These are phyloP conservation scores for Scedosporium minutisporum DNA, from an alignment of 2,329 filamentous ascomycete genomes.

Conservation along the genomic window DNA sequence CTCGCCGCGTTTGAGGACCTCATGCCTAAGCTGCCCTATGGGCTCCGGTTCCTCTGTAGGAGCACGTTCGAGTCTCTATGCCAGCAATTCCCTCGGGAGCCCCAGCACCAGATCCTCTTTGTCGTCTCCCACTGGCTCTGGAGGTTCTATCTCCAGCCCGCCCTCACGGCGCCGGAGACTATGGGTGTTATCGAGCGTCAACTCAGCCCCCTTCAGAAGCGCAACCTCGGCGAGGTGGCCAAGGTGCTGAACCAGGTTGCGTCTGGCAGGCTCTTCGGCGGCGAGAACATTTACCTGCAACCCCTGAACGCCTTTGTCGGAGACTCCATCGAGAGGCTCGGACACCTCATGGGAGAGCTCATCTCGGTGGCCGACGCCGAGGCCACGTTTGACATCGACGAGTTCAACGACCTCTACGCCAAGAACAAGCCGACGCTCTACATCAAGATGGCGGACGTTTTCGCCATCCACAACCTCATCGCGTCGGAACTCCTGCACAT, in stretches of 20 bases:
- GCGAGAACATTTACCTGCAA: slow-evolving; percentile 91
- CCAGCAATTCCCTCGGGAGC: slow-evolving; percentile 69
- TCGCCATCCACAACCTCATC: slow-evolving; percentile 86
- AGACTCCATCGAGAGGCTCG: slow-evolving; percentile 73
- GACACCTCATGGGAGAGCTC: slow-evolving; percentile 64
- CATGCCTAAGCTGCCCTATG: slow-evolving; percentile 83
- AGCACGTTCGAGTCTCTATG: slow-evolving; percentile 75
- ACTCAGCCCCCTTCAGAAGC: slow-evolving; percentile 82
- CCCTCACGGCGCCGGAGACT: slow-evolving; percentile 80
- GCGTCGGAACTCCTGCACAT: slow-evolving; percentile 68
- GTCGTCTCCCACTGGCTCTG: slow-evolving; percentile 86
- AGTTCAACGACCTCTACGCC: slow-evolving; percentile 95
- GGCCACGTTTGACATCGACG: slow-evolving; percentile 91
- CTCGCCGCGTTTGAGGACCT: slow-evolving; percentile 73
- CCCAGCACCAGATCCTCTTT: slow-evolving; percentile 68
- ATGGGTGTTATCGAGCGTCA: slow-evolving; percentile 87
- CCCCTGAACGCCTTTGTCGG: slow-evolving; percentile 86
- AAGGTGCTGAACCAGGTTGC: slow-evolving; percentile 88
- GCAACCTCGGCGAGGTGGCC: slow-evolving; percentile 80
- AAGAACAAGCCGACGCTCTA: slow-evolving; percentile 97
- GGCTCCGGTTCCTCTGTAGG: slow-evolving; percentile 76
- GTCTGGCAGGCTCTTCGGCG: slow-evolving; percentile 80
- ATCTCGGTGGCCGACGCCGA: slow-evolving; percentile 82
- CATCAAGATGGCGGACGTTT: slow-evolving; percentile 97
- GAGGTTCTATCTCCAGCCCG: slow-evolving; percentile 87